These are phyloP conservation scores for Meyerozyma athensensis DNA, from an alignment of 1,139 yeast species.

Conservation along the genomic window DNA sequence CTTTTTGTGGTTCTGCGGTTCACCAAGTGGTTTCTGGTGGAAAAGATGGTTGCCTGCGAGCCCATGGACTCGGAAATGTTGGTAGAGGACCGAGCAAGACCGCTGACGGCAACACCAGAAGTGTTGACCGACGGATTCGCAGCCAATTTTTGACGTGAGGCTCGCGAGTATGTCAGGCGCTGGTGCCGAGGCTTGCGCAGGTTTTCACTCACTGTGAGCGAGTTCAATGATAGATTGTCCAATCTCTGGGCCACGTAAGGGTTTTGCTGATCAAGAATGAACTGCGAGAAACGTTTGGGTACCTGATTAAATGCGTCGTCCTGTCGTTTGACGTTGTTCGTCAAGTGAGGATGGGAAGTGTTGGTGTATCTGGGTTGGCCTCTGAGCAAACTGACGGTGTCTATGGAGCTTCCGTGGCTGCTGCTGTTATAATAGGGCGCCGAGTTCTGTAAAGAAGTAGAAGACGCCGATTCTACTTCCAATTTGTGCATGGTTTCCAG, in stretches of 20 bases:
- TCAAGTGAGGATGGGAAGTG: constrained; percentile 18
- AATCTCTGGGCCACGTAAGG: constrained; percentile 22
- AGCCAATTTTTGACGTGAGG: not conserved
- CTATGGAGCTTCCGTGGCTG: constrained; percentile 25
- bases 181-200: not conserved
- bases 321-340: constrained; percentile 4
- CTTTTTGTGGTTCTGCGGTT: not conserved
- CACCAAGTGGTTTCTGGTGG: constrained; percentile 23
- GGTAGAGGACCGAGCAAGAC: not conserved
- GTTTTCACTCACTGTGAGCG: constrained; percentile 15
- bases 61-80: constrained; percentile 14
- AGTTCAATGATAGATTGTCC: constrained; percentile 24
- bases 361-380: constrained; percentile 18
- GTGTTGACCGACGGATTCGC: not conserved
- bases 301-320: constrained; percentile 23
- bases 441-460: constrained; percentile 29
- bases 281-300: constrained; percentile 40
- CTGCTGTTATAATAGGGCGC: constrained; percentile 31
- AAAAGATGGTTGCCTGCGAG: constrained; percentile 44
- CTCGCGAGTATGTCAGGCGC: constrained; percentile 1
- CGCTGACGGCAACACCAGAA: not conserved
- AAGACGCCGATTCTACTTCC: constrained; percentile 31
- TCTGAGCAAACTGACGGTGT: constrained; percentile 27
- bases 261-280: constrained; percentile 33
- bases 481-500: constrained; percentile 16